Base-by-base conservation (phyloP, 2,329 filamentous ascomycete species). In the Stachybotrys elegans region DNA sequence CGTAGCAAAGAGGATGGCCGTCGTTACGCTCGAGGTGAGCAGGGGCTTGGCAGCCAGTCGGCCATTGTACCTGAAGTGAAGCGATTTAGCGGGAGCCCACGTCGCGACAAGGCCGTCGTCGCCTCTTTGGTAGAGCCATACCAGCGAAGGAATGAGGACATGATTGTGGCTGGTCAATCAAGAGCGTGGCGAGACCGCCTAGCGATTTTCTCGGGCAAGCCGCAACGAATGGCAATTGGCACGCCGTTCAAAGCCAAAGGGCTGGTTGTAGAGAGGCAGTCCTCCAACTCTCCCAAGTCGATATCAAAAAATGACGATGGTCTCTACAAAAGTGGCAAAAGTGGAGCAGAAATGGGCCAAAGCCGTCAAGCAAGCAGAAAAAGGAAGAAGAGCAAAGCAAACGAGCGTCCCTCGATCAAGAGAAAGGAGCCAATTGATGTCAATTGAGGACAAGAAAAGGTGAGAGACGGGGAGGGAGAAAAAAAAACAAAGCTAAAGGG, bases 11-110 rank as follows among this genome's bases (percentile, higher is more conserved):
- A 98, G 83, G 47, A 97, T 78, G 40, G 88, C 86, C 31, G 92
- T 96, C 45, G 90, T 95, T 57, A 95, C 71, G 62, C 85, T 88
- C 73, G 95, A 89, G 11, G 92, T 97, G 59, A 96, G 80, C 56
- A 97, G 73, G 48, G 92, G 92, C 60, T 87, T 81, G 58, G 82
- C 79, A 56, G 86, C 84, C 62, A 96, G 76, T 66, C 81, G 86
- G 60, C 81, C 75, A 69, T 94, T 89, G 72, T 97, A 97, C 90
- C 91, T 88, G 56, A 31, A 36, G 43, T 19, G 37, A 38, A 42
- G 35, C 42, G 51, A 32, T 54, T 56, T 43, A 53, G 43, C 9
- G 29, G 22, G 22, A 40, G 7, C 14, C 22, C 9, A 12, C 16
- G 16, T 22, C 22, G 36, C 36, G 23, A 16, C 20, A 16, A 32